phyloP scores from a whole-genome alignment of 768 basidiomycete species.

The Leccinum variicolor region DNA sequence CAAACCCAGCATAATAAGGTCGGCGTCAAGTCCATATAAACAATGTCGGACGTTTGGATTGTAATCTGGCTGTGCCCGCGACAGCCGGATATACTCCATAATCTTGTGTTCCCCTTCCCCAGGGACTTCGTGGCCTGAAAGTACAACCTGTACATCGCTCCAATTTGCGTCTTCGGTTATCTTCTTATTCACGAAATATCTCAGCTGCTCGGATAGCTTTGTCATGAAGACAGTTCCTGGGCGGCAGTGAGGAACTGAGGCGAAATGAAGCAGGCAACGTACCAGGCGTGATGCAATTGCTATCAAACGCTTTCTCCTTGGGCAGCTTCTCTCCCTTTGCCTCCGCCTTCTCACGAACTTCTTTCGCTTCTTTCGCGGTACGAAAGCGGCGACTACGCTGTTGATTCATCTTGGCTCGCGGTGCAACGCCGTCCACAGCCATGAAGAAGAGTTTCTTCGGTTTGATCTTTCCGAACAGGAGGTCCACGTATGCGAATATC shows the following conservation, averaged over 20 bases:
- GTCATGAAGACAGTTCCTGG: constrained; percentile 95
- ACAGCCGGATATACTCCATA: constrained; percentile 96
- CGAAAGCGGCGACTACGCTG: constrained; percentile 92
- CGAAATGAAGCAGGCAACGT: constrained; percentile 22
- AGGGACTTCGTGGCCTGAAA: constrained; percentile 97
- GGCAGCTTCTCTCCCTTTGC: constrained; percentile 89
- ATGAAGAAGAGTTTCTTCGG: constrained; percentile 98
- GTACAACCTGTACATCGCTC: constrained; percentile 86
- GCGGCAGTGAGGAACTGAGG: background rate
- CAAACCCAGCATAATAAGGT: constrained; percentile 96
- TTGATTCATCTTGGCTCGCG: constrained; percentile 99
- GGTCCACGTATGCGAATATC: constrained; percentile 96
- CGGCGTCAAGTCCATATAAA: constrained; percentile 96
- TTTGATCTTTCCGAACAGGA: constrained; percentile 95
- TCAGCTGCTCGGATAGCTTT: constrained; percentile 83
- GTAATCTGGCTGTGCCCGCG: constrained; percentile 93
- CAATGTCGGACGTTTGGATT: constrained; percentile 97
- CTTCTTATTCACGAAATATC: constrained; percentile 98
- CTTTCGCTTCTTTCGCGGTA: constrained; percentile 89
- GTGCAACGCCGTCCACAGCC: constrained; percentile 97
- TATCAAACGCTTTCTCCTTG: constrained; percentile 94
- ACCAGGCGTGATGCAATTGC: constrained; percentile 99
- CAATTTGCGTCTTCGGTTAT: constrained; percentile 96
- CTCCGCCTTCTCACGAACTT: constrained; percentile 82
- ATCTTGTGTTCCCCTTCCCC: constrained; percentile 99